Evolutionary conservation across 2,329 filamentous ascomycete genomes (phyloP).

Genomic region (Venturiaceae sp.): DNA sequence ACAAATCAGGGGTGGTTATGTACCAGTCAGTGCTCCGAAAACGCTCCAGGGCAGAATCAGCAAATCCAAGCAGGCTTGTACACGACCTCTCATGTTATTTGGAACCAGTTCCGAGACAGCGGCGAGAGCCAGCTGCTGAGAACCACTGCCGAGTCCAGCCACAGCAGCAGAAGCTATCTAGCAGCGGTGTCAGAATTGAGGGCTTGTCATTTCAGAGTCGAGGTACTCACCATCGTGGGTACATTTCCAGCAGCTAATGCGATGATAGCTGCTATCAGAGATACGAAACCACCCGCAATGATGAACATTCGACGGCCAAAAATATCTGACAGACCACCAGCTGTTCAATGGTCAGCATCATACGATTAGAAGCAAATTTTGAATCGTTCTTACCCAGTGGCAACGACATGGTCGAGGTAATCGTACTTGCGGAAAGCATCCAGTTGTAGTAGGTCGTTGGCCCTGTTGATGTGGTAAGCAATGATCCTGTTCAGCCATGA

Average conservation of each 20-base stretch:
- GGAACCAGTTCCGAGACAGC: constrained; percentile 4
- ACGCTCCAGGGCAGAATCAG: constrained; percentile 4
- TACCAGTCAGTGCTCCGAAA: constrained; percentile 3
- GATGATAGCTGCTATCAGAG: background rate
- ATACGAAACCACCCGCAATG: background rate
- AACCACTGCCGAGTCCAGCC: constrained; percentile 4
- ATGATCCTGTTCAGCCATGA: background rate
- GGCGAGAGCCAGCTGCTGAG: constrained; percentile 4
- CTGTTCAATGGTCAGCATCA: background rate
- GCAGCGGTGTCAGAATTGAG: too few species aligned
- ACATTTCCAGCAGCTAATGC: constrained; percentile 1
- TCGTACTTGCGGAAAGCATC: constrained; percentile 5
- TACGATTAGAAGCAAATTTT: background rate
- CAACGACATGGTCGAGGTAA: constrained; percentile 5
- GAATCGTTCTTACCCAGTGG: background rate
- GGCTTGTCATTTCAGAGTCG: too few species aligned
- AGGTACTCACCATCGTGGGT: background rate
- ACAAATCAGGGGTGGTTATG: too few species aligned
- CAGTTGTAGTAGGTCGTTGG: constrained; percentile 11
- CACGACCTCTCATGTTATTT: constrained; percentile 2
- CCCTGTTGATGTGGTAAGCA: background rate
- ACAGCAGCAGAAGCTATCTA: constrained; percentile 1
- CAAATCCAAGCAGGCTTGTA: constrained; percentile 8
- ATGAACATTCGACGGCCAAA: constrained; percentile 9
- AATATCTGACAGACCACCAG: constrained; percentile 2